Base-by-base conservation (phyloP, 2,329 filamentous ascomycete species). In the Emmonsiellopsis sp. region DNA sequence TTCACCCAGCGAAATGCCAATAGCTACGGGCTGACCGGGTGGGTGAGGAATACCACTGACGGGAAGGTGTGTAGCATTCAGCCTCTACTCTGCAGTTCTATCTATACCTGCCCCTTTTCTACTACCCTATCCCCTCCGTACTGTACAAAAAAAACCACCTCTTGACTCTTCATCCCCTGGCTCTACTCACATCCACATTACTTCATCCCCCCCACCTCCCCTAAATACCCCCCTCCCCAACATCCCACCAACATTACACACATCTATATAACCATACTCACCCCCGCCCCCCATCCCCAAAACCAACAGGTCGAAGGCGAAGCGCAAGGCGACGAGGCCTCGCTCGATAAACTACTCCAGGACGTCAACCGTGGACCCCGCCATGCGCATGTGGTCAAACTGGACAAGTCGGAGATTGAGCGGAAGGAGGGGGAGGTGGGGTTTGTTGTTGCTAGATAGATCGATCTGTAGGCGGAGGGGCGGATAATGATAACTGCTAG, bases 271-370 rank as follows among this genome's bases (percentile, higher is more conserved):
- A 17, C 17, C 17, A 17, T 17, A 17, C 17, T 17, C 17, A 17
- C 17, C 2, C 17, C 17, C 17, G 17, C 17, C 17, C 17, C 17
- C 17, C 17, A 17, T 17, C 17, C 17, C 17, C 17, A 17, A 17
- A 17, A 34, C 27, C 33, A 43, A 53, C 59, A 95, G 88, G 91
- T 97, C 46, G 83, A 88, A 64, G 92, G 92, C 31, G 91, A 96
- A 71, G 90, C 85, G 5, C 92, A 97, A 67, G 91, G 89, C 33
- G 76, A 80, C 2, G 77, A 83, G 1, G 77, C 82, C 0, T 71
- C 78, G 2, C 67, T 97, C 31, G 71, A 82, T 51, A 79, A 82
- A 53, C 86, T 96, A 59, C 72, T 95, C 37, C 81, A 85, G 60
- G 83, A 88, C 57, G 73, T 96, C 46, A 79, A 89, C 62, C 78